Base-by-base conservation (phyloP, 768 basidiomycete species). In the Mycena crocata region DNA sequence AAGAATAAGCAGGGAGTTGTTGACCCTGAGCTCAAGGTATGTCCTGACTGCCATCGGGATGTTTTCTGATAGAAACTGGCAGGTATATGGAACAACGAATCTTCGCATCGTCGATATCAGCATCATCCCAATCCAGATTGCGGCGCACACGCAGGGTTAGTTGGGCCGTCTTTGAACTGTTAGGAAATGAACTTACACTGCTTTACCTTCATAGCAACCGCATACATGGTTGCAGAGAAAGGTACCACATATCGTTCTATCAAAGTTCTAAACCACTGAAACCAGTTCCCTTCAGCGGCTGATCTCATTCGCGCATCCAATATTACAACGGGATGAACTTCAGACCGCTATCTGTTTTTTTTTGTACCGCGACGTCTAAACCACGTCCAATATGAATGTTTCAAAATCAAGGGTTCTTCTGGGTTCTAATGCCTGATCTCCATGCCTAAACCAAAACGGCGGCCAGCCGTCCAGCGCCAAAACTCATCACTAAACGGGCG, bases 51-150 rank as follows among this genome's bases (percentile, higher is more conserved):
- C 12, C 1, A 9, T n/a, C 6, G 8, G 13, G 8, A 0, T 37
- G 14, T 8, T 23, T 15, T 17, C 15, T 42, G 6, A 51, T n/a
- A 44, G 2, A 30, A 34, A 31, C 10, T 23, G 21, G 2, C 44
- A 84, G 83, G 87, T 89, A 0, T 88, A 89, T 67, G 88, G 87
- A 1, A 88, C 88, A 3, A 79, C 73, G 49, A 89, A 89, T 65
- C 58, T 89, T n/a, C 82, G 88, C 1, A 19, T 60, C 23, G 51
- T 51, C 21, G 49, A 67, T 32, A 28, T 67, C 34, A 57, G 66
- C 23, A 54, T 67, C 32, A 28, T 67, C 26, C 66, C 66, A 9
- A 26, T 67, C 12, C 66, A 67, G 30, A 46, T 67, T 35, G 66
- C 66, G 8, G 54, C 61, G 0, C 66, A 67, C 32, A 67, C 65